Evolutionary conservation across 1,284 basidiomycete species (phyloP).

Genomic region (Trichosporon ovoides): DNA sequence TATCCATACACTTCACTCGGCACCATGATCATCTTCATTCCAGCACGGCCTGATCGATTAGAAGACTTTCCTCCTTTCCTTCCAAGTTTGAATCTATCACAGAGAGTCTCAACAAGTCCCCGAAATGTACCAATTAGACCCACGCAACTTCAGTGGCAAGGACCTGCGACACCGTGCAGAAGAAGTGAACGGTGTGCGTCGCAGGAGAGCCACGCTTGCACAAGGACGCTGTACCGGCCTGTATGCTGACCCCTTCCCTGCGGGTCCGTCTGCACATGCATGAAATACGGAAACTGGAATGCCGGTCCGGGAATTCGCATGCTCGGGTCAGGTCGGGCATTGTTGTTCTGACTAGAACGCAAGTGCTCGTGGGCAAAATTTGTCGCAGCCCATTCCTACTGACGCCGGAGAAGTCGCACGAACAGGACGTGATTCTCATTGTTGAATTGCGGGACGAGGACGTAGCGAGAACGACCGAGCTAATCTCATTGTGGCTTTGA

Average conservation of each 20-base stretch:
- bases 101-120: neutral
- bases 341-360: no score
- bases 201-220: constrained; percentile 1
- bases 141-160: neutral
- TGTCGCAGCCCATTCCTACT: no score
- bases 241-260: neutral
- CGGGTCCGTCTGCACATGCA: constrained; percentile 1
- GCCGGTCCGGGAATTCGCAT: neutral
- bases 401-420: no score
- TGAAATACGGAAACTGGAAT: neutral
- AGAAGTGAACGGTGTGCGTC: neutral
- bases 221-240: constrained; percentile 1
- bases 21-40: neutral
- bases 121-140: constrained; percentile 10
- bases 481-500: no score
- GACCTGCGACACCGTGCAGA: neutral
- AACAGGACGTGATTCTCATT: no score
- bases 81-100: neutral
- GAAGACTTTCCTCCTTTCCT: neutral
- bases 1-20: neutral
- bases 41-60: constrained; percentile 4
- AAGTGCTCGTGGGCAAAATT: no score
- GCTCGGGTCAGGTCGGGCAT: no score
- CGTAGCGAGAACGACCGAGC: no score
- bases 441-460: no score